Percentiles rank a stretch among this genome's conserved stretches.
Conservation (phyloP, 139 green algal genomes). For the Chlamydomonas sp. region DNA sequence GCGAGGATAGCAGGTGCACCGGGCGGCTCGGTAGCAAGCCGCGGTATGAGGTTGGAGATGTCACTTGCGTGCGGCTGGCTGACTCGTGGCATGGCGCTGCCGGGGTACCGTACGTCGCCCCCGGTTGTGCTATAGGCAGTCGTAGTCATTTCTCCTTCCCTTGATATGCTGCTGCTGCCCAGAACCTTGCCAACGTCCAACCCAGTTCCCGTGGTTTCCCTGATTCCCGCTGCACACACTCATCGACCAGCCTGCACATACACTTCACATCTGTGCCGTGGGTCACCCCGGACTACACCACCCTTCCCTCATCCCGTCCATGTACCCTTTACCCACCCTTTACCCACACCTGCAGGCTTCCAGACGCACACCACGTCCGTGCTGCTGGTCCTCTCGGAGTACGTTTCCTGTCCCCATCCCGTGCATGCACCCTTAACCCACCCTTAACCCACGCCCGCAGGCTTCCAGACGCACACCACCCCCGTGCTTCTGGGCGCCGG, state of each 20-base stretch:
- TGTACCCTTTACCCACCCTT: neutral
- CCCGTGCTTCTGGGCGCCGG: constrained; percentile 93
- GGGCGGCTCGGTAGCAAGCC: too few species aligned
- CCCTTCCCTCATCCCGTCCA: neutral
- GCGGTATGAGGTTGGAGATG: too few species aligned
- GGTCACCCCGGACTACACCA: constrained; percentile 87
- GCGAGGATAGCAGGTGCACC: neutral
- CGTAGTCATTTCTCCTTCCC: neutral
- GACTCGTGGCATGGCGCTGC: too few species aligned
- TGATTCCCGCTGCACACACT: too few species aligned
- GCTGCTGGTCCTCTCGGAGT: constrained; percentile 90
- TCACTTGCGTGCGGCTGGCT: too few species aligned
- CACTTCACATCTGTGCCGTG: constrained; percentile 98
- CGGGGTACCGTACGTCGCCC: too few species aligned
- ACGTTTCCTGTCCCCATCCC: constrained; percentile 60
- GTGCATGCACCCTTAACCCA: neutral
- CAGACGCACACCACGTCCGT: constrained; percentile 99
- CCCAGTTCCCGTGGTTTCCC: too few species aligned
- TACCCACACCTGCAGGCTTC: too few species aligned
- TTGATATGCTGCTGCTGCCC: neutral
- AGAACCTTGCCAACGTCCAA: neutral
- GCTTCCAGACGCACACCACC: constrained; percentile 97
- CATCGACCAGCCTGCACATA: constrained; percentile 96
- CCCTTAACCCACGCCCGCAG: too few species aligned
- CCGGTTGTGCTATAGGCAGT: neutral